Evolutionary conservation across 2,329 filamentous ascomycete species (phyloP), one percentile per base, ranked within the genome.

Genomic region (Phialophora tarda): DNA sequence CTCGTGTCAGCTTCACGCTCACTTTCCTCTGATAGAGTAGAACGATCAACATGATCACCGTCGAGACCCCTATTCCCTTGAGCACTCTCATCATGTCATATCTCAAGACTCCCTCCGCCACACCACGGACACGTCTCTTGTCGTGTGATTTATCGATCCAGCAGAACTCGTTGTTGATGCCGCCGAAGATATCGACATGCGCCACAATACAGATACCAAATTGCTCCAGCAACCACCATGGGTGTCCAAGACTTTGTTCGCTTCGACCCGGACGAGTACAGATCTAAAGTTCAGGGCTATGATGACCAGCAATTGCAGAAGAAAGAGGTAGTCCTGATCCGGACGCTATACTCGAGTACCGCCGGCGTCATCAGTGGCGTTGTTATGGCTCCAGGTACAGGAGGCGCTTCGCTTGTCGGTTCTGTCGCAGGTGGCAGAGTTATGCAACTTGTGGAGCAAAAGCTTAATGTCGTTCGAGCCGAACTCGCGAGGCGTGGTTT

Each of bases 371-470:
- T 62, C 30, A 44, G 32, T 38, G 60, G 60, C 24, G 50, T 50
- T 23, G 34, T 62, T 17, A 26, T 62, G 34, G 60, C 60, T 24
- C 60, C 51, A 6, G 38, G 23, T 7, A 62, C 60, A 4, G 60
- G 60, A 48, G 60, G 60, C 17, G 60, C 50, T 44, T 62, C 51
- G 24, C 34, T 56, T 17, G 24, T 62, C 2, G 51, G 60, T 17
- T 55, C 50, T 6, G 60, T 62, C 4, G 60, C 60, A 8, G 51
- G 32, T n/a, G 60, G 60, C 7, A 28, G 60, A 23, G 44, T 23
- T n/a, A 62, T 62, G 21, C 50, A 62, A 50, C 50, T 62, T 1
- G 60, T 56, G 3, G 60, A 62, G n/a, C 60, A 56, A 26, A 62
- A 62, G 26, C 60, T 62, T 7, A 51, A 55, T 32, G 26, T 56